Evolutionary conservation across 2,329 filamentous ascomycete species (phyloP).

Genomic region (Venturia asperata): DNA sequence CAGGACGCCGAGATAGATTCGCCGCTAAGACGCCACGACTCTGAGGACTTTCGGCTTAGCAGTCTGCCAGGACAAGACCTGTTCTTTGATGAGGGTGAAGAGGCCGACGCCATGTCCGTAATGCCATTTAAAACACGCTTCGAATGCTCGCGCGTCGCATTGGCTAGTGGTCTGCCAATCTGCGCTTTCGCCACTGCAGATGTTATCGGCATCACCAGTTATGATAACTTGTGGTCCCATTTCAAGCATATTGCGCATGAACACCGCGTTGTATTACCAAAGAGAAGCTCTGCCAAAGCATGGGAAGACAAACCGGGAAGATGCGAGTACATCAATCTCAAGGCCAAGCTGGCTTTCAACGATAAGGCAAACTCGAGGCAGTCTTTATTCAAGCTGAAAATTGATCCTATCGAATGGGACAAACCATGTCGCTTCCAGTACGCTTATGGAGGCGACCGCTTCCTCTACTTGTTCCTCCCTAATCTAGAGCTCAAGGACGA

Average conservation of each 20-base stretch:
- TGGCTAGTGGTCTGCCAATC: slow-evolving; percentile 21
- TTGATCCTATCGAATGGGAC: slow-evolving; percentile 28
- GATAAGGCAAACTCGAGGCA: slow-evolving; percentile 20
- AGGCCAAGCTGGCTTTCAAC: slow-evolving; percentile 25
- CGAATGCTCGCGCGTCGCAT: slow-evolving; percentile 29
- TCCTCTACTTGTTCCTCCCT: slow-evolving; percentile 36
- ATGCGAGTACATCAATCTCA: slow-evolving; percentile 27
- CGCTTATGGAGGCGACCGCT: slow-evolving; percentile 34
- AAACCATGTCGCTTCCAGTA: slow-evolving; percentile 33
- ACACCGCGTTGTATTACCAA: slow-evolving; percentile 12
- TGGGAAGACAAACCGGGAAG: slow-evolving; percentile 26
- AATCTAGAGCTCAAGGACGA: slow-evolving; percentile 23
- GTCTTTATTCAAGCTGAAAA: slow-evolving; percentile 26
- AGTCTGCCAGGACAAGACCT: slow-evolving; percentile 27
- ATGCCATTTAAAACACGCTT: slow-evolving; percentile 28
- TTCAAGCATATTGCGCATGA: slow-evolving; percentile 19
- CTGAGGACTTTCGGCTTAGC: slow-evolving; percentile 25
- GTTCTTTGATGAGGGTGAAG: slow-evolving; percentile 25
- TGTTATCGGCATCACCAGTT: slow-evolving; percentile 22
- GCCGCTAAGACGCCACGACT: not conserved
- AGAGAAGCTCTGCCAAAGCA: slow-evolving; percentile 22
- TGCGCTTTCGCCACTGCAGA: slow-evolving; percentile 18
- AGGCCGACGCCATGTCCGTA: slow-evolving; percentile 1
- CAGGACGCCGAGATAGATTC: not conserved
- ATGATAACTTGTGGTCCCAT: slow-evolving; percentile 25